Evolutionary conservation across 2,329 filamentous ascomycete species (phyloP).

Genomic region (Trichoderma sp.): DNA sequence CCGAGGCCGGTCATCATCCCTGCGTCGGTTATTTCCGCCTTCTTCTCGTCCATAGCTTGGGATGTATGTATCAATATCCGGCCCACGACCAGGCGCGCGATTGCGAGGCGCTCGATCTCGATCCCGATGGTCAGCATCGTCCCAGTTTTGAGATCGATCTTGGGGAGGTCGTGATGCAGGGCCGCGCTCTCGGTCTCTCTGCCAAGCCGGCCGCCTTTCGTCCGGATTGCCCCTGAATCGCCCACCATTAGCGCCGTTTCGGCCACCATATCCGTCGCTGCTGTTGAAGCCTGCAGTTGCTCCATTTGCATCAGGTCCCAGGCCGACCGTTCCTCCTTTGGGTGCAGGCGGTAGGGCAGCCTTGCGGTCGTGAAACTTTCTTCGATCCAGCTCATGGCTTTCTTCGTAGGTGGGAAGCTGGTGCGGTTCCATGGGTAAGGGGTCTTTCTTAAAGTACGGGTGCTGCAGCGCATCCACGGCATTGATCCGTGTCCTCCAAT

Average conservation of each 20-base stretch:
- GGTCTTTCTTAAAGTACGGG: slow-evolving; percentile 81
- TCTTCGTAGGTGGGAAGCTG: slow-evolving; percentile 93
- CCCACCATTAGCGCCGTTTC: slow-evolving; percentile 54
- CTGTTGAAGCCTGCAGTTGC: slow-evolving; percentile 54
- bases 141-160: slow-evolving; percentile 39
- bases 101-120: slow-evolving; percentile 45
- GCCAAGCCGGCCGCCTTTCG: slow-evolving; percentile 59
- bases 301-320: slow-evolving; percentile 61
- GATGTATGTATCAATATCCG: slow-evolving; percentile 56
- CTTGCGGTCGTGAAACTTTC: slow-evolving; percentile 86
- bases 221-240: slow-evolving; percentile 51
- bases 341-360: slow-evolving; percentile 86
- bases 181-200: slow-evolving; percentile 55
- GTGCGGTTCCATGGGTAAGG: slow-evolving; percentile 77
- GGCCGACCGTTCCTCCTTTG: slow-evolving; percentile 85
- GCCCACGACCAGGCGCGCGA: slow-evolving; percentile 38
- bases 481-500: slow-evolving; percentile 88
- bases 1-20: slow-evolving; percentile 41
- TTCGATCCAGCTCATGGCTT: slow-evolving; percentile 92
- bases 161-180: slow-evolving; percentile 56
- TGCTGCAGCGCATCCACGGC: slow-evolving; percentile 92
- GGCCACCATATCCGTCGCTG: slow-evolving; percentile 52
- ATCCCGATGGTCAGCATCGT: slow-evolving; percentile 48
- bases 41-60: slow-evolving; percentile 50
- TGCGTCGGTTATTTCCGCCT: slow-evolving; percentile 36